These are phyloP conservation scores for Podosphaera leucotricha DNA, from an alignment of 2,329 filamentous ascomycete species.

Conservation along the genomic window DNA sequence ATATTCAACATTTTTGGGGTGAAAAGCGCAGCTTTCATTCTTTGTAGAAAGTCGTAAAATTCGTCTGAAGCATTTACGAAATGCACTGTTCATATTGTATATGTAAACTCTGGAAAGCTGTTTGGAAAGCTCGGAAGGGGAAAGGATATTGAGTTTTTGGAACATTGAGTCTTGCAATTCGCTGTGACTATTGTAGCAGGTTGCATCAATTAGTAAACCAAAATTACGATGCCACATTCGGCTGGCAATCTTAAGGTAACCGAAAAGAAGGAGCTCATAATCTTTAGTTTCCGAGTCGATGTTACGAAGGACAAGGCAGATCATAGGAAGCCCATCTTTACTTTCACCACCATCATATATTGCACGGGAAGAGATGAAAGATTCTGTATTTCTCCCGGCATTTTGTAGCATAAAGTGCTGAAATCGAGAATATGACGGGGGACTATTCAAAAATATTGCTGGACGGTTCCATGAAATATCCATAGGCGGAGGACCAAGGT, in stretches of 20 bases:
- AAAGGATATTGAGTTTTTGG: constrained; percentile 36
- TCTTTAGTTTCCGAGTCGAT: constrained; percentile 42
- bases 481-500: constrained; percentile 41
- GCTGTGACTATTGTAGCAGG: constrained; percentile 43
- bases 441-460: constrained; percentile 36
- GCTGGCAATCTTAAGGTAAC: constrained; percentile 48
- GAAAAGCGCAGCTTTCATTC: constrained; percentile 34
- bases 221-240: constrained; percentile 47
- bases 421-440: constrained; percentile 41
- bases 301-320: constrained; percentile 43
- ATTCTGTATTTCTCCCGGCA: constrained; percentile 40
- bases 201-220: constrained; percentile 42
- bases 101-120: constrained; percentile 39
- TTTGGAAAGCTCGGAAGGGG: constrained; percentile 33
- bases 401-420: constrained; percentile 52
- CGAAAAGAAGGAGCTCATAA: constrained; percentile 41
- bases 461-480: constrained; percentile 48
- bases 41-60: constrained; percentile 37
- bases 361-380: constrained; percentile 36
- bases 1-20: constrained; percentile 41
- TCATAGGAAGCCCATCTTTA: constrained; percentile 45
- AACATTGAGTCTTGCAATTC: constrained; percentile 43
- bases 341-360: constrained; percentile 50
- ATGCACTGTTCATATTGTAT: constrained; percentile 52
- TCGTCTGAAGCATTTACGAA: constrained; percentile 41